Evolutionary conservation across 371 early-diverging fungal species (phyloP).

Genomic region (Apophysomyces trapeziformis): DNA sequence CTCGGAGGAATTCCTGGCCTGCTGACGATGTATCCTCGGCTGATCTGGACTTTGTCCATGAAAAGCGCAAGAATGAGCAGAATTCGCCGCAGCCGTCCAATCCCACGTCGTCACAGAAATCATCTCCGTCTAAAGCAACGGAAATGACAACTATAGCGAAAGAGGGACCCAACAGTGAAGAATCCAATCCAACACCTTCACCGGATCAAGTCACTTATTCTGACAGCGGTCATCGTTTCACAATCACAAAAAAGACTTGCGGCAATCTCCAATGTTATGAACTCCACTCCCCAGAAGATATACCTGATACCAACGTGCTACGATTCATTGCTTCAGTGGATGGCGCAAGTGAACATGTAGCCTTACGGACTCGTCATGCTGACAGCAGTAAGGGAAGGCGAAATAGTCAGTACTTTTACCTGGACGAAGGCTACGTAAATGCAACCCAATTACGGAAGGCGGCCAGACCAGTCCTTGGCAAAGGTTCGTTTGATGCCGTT

Average conservation of each 20-base stretch:
- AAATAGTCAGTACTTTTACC: conserved; percentile 34
- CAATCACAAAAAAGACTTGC: conserved; percentile 24
- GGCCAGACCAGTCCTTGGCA: conserved; percentile 52
- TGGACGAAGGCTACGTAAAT: conserved; percentile 59
- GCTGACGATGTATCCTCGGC: not conserved
- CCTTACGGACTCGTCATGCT: conserved; percentile 38
- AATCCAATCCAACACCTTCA: not conserved
- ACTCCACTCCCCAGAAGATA: conserved; percentile 40
- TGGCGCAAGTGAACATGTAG: conserved; percentile 39
- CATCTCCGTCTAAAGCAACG: not conserved
- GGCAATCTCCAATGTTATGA: conserved; percentile 36
- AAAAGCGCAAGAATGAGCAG: not conserved
- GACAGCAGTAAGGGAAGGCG: conserved; percentile 16
- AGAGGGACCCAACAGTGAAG: not conserved
- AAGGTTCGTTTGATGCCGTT: conserved; percentile 51
- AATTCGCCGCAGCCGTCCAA: not conserved
- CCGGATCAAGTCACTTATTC: conserved; percentile 9
- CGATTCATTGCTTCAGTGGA: conserved; percentile 40
- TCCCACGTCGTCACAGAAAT: not conserved
- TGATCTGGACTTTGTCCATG: not conserved
- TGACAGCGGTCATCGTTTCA: conserved; percentile 16
- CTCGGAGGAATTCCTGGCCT: conserved; percentile 2
- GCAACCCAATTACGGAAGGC: conserved; percentile 59
- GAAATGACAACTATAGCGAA: not conserved
- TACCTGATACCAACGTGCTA: conserved; percentile 37